These are phyloP conservation scores for Didymella arachidicola DNA, from an alignment of 2,329 filamentous ascomycete genomes.

Conservation along the genomic window DNA sequence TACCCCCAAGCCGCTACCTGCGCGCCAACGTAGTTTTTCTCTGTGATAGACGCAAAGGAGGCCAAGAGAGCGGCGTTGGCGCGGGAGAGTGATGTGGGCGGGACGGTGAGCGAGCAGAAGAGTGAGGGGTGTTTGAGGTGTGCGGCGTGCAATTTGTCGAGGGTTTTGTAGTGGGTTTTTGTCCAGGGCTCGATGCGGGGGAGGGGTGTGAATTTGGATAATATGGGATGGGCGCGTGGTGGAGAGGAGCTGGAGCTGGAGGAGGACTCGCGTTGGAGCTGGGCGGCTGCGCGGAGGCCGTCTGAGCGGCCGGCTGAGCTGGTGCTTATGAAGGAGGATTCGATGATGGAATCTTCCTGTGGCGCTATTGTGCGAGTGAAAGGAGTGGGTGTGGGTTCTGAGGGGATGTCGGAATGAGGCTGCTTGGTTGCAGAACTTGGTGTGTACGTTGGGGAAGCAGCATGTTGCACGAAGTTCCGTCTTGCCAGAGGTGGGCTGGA, in stretches of 20 bases:
- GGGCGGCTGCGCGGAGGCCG: conserved; percentile 9
- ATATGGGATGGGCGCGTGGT: conserved; percentile 37
- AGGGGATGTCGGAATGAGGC: conserved; percentile 3
- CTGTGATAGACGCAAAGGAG: conserved; percentile 32
- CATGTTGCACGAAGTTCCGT: conserved; percentile 28
- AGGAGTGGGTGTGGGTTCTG: conserved; percentile 22
- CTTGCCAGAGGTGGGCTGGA: conserved; percentile 37
- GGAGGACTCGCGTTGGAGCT: conserved; percentile 16
- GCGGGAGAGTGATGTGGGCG: conserved; percentile 25
- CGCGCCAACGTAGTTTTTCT: conserved; percentile 40
- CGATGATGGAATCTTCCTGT: conserved; percentile 1
- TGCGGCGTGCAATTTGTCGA: conserved; percentile 47
- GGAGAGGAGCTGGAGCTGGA: conserved; percentile 20
- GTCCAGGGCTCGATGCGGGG: conserved; percentile 51
- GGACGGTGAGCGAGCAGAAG: conserved; percentile 37
- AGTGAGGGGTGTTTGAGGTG: conserved; percentile 43
- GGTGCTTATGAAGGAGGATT: conserved; percentile 15
- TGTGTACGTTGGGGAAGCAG: conserved; percentile 24
- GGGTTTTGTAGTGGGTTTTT: conserved; percentile 50
- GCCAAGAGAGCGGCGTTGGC: conserved; percentile 43
- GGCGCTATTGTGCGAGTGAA: conserved; percentile 17
- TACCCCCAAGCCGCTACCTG: conserved; percentile 48
- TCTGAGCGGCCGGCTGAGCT: conserved; percentile 21
- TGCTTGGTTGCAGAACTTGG: conserved; percentile 10
- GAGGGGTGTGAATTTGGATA: conserved; percentile 35